Evolutionary conservation across 768 basidiomycete genomes (phyloP), one percentile per base, ranked within the genome.

Genomic region (Mycena alexandri): DNA sequence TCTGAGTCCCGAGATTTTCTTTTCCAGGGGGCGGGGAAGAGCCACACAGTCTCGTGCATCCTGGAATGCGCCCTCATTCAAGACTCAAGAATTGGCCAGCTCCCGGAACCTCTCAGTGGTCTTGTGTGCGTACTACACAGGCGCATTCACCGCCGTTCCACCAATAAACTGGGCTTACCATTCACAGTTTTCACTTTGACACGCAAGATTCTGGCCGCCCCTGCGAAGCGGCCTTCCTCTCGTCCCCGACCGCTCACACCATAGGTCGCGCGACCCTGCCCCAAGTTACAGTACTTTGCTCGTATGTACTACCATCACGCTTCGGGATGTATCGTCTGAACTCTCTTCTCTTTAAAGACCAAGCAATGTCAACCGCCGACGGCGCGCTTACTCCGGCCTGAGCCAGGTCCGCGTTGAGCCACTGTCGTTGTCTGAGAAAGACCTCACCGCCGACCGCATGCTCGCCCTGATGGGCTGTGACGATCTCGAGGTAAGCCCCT

Each of bases 401-500:
- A 24, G 66, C 0, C 71, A 76, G 21, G 74, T 87, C 9, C 71
- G 58, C 0, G 84, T 87, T 0, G 76, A 80, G 24, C 83, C 85
- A 0, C 68, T 87, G 25, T 72, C 79, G 5, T 78, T 87, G 50
- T 75, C 75, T 8, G 80, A 85, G 57, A 67, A 79, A 6, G 86
- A 87, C 55, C 78, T 87, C 1, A 85, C 85, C 61, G 84, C 83
- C 0, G 74, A 83, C 19, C 83, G 85, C 2, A 85, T 87, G 66
- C 65, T 87, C n/a, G 83, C 85, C 4, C 82, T 87, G 79, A 87
- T 87, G 86, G 85, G 85, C 0, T 75, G 67, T 24, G 68, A 72
- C 29, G 62, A 72, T 47, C 44, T 66, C 19, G 71, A 69, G 43
- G 71, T 69, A 42, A 14, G n/a, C 47, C 12, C 11, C 29, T 29